Evolutionary conservation across 148 eudicot species (phyloP).

Genomic region (Amaranthus cruentus): DNA sequence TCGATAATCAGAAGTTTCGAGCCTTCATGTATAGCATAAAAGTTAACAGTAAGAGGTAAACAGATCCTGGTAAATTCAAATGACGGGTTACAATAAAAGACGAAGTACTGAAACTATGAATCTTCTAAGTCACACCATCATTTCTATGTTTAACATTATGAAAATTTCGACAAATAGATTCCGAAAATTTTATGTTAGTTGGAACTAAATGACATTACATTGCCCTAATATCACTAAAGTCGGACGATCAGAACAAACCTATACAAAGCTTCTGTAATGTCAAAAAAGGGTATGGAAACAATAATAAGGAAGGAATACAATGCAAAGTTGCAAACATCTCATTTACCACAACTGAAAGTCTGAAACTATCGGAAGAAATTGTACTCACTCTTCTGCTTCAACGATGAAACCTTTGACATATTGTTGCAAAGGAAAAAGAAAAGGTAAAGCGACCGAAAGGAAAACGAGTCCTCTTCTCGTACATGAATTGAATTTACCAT

Average conservation of each 20-base stretch:
- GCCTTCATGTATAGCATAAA: constrained; percentile 21
- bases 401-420: constrained; percentile 19
- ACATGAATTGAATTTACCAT: constrained; percentile 13
- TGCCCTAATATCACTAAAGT: not conserved
- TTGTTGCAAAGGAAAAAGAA: constrained; percentile 34
- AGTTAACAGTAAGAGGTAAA: not conserved
- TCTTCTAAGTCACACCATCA: not conserved
- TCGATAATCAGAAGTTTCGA: constrained; percentile 34
- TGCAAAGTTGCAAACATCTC: not conserved
- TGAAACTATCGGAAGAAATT: not conserved
- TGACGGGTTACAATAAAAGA: not conserved
- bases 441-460: constrained; percentile 32
- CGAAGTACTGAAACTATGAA: not conserved
- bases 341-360: not conserved
- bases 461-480: constrained; percentile 52
- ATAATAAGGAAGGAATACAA: not conserved
- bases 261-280: too few species aligned
- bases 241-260: too few species aligned
- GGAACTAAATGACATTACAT: not conserved
- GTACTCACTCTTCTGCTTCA: constrained; percentile 51
- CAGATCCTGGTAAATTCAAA: not conserved
- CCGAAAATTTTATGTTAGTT: not conserved
- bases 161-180: not conserved
- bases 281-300: not conserved
- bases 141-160: not conserved